Evolutionary conservation across 441 rosid species (phyloP), one percentile per base, ranked within the genome.

Genomic region (Rhodomyrtus psidioides): DNA sequence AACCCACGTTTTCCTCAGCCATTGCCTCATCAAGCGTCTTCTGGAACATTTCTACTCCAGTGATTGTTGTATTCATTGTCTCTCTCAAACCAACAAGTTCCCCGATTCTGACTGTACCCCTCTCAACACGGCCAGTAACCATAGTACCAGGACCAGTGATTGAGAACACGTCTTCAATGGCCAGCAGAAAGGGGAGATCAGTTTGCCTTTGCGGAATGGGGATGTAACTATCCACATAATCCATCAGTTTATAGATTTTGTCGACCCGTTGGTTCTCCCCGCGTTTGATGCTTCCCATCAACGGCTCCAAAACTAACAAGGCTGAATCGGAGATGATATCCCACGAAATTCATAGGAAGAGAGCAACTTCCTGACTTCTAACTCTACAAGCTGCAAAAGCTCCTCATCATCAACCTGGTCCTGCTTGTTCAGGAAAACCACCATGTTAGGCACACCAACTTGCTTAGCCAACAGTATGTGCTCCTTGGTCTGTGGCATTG

Each of bases 1-100:
- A 85, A 10, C 99, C 99, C 4, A 97, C 99, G 89, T 97, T 96
- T 81, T 97, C 99, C 34, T 98, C 98, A 57, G 98, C 99, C 95
- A 94, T 74, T 3, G 98, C 98, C 70, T 95, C 98, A 65, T 97
- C 99, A 19, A 97, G 92, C 65, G 90, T 95, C 94, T 97, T 96
- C 90, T 97, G 99, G 85, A 97, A 97, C 98, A 96, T 97, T 84
- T 97, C 99, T 0, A 97, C 99, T 3, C 99, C 99, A 15, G 97
- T 95, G 14, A 97, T 98, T 4, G 95, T 97, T 9, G 90, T 86
- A 85, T 44, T 93, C 88, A 98, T 95, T 30, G 98, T 97, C 0
- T 97, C 99, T 58, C 85, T 95, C 83, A 97, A 91, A 28, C 99
- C 99, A 12, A 97, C 98, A 83, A 95, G 75, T 19, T 97, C 99